These are phyloP conservation scores for Tubosaeta brunneosetosa DNA, from an alignment of 768 basidiomycete genomes.

Conservation along the genomic window DNA sequence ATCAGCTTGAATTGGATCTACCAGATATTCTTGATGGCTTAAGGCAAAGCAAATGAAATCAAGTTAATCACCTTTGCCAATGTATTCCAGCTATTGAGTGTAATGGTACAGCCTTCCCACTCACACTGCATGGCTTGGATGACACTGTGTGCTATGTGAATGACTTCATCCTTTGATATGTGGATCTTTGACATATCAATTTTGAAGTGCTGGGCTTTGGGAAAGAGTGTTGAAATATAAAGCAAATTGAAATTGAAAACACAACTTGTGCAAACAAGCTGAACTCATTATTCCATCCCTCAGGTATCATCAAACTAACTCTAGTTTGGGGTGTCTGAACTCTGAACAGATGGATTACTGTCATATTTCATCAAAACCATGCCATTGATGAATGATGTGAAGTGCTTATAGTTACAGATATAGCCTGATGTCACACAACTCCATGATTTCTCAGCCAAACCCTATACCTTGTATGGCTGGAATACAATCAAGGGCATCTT, in stretches of 20 bases:
- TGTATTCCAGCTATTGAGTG: slow-evolving; percentile 27
- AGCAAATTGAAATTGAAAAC: neutral
- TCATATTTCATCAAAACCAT: no score
- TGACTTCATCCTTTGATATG: slow-evolving; percentile 20
- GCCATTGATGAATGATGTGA: no score
- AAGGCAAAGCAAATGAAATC: slow-evolving; percentile 1
- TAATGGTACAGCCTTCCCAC: slow-evolving; percentile 24
- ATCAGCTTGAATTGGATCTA: slow-evolving; percentile 8
- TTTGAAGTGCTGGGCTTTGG: slow-evolving; percentile 8
- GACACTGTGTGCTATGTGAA: slow-evolving; percentile 19
- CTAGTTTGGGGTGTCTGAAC: no score
- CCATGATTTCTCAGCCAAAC: no score
- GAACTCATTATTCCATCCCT: no score
- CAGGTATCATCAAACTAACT: no score
- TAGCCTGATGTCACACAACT: no score
- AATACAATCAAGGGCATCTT: no score
- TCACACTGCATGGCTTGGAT: slow-evolving; percentile 28
- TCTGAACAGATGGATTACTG: no score
- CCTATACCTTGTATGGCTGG: no score
- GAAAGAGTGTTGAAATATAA: neutral
- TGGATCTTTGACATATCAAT: slow-evolving; percentile 12
- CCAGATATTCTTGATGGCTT: slow-evolving; percentile 20
- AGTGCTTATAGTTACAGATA: no score
- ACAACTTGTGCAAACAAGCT: slow-evolving; percentile 13
- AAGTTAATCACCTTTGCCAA: slow-evolving; percentile 27